phyloP scores from a whole-genome alignment of 306 rosid species.

The Prunus davidiana region DNA sequence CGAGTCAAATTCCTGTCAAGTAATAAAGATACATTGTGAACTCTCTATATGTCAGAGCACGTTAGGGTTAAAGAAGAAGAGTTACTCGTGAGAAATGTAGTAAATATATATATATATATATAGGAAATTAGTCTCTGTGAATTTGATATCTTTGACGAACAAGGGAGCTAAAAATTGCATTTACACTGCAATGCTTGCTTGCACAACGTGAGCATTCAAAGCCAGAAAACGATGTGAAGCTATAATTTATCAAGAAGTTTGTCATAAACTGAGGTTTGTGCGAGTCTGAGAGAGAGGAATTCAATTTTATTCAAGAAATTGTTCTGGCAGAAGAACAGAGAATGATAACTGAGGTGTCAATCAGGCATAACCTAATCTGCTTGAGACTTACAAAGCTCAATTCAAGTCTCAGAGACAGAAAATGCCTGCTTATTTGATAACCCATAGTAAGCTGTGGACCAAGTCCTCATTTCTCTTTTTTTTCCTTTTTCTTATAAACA shows the following conservation, averaged over 20 bases:
- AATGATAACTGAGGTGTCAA: neutral
- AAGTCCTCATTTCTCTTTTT: no score
- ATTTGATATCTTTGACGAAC: neutral
- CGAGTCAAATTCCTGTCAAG: conserved; percentile 81
- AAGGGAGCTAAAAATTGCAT: neutral
- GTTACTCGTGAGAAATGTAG: no score
- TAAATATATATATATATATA: no score
- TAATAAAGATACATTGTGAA: neutral
- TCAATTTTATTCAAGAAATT: neutral
- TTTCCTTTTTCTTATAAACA: neutral
- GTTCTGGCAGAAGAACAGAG: neutral
- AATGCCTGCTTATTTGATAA: no score
- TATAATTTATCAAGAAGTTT: neutral
- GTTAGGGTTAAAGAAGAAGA: no score
- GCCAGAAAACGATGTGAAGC: neutral
- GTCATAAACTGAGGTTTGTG: neutral
- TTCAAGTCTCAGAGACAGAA: neutral
- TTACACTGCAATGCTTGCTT: neutral
- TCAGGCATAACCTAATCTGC: neutral
- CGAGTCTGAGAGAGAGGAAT: no score
- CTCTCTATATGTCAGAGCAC: neutral
- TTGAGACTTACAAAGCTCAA: neutral
- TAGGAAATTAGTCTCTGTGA: neutral
- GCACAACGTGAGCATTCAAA: neutral
- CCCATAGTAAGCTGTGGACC: no score